Evolutionary conservation across 176 grass and related monocot genomes (phyloP).

Genomic region (Puya raimondii): DNA sequence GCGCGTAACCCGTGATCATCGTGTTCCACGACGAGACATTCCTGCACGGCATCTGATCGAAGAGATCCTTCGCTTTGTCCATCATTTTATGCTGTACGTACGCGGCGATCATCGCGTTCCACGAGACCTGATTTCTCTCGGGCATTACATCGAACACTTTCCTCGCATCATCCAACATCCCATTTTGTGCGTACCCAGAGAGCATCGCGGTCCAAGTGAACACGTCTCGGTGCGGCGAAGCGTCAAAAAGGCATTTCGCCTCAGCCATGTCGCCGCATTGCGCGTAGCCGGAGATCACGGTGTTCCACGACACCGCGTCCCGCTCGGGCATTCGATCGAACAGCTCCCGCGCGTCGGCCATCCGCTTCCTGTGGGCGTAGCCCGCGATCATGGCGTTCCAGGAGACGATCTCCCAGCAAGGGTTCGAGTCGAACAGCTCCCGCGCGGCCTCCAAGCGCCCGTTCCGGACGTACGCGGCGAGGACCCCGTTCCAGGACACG

Average conservation of each 20-base stretch:
- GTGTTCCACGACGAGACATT: slow-evolving; percentile 73
- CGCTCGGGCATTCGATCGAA: slow-evolving; percentile 65
- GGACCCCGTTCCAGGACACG: slow-evolving; percentile 82
- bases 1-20: slow-evolving; percentile 77
- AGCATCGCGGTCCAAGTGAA: slow-evolving; percentile 88
- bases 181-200: slow-evolving; percentile 85
- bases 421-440: slow-evolving; percentile 53
- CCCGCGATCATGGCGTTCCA: slow-evolving; percentile 87
- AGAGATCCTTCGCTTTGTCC: slow-evolving; percentile 59
- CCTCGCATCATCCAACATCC: slow-evolving; percentile 62
- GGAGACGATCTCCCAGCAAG: slow-evolving; percentile 67
- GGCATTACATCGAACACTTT: slow-evolving; percentile 79
- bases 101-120: slow-evolving; percentile 87
- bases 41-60: slow-evolving; percentile 60
- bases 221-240: slow-evolving; percentile 53
- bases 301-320: slow-evolving; percentile 78
- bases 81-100: slow-evolving; percentile 60
- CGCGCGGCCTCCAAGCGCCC: slow-evolving; percentile 49
- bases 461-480: slow-evolving; percentile 66
- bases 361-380: slow-evolving; percentile 43
- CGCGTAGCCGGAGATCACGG: slow-evolving; percentile 68
- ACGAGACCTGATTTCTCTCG: slow-evolving; percentile 59
- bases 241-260: slow-evolving; percentile 54
- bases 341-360: slow-evolving; percentile 40
- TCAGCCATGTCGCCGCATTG: slow-evolving; percentile 52